Conservation (phyloP, 2,329 filamentous ascomycete species). For the Basipetospora sp. region DNA sequence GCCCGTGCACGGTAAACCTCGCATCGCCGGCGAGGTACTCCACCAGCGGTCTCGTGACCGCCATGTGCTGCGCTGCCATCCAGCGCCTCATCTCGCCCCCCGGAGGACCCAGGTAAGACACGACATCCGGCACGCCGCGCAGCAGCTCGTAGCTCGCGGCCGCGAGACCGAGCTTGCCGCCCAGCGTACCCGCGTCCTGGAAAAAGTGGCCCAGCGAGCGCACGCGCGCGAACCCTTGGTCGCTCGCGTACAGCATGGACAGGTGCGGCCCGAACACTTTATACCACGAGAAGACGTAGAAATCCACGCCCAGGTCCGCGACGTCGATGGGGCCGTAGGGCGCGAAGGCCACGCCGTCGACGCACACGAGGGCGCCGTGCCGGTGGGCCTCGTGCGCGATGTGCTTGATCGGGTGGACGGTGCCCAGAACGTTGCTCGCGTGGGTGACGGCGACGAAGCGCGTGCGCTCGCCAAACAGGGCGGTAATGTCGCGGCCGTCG, state of each 20-base stretch:
- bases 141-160: slow-evolving; percentile 58
- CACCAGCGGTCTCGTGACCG: slow-evolving; percentile 43
- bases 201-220: slow-evolving; percentile 51
- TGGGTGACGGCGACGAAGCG: slow-evolving; percentile 61
- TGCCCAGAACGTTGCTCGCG: slow-evolving; percentile 58
- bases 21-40: slow-evolving; percentile 38
- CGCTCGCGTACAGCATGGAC: slow-evolving; percentile 52
- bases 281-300: slow-evolving; percentile 72
- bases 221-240: slow-evolving; percentile 38
- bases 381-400: slow-evolving; percentile 39
- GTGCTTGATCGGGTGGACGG: slow-evolving; percentile 46
- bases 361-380: slow-evolving; percentile 44
- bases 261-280: slow-evolving; percentile 71
- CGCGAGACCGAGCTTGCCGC: slow-evolving; percentile 54
- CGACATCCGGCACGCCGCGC: slow-evolving; percentile 44
- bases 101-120: slow-evolving; percentile 41
- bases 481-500: slow-evolving; percentile 35
- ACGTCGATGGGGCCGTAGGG: slow-evolving; percentile 60
- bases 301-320: slow-evolving; percentile 51
- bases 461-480: slow-evolving; percentile 48
- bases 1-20: slow-evolving; percentile 41
- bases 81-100: slow-evolving; percentile 28
- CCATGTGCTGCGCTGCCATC: slow-evolving; percentile 44
- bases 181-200: slow-evolving; percentile 43
- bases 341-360: slow-evolving; percentile 65